Base-by-base conservation (phyloP, 2,329 filamentous ascomycete genomes). In the Pseudocercospora cruenta region DNA sequence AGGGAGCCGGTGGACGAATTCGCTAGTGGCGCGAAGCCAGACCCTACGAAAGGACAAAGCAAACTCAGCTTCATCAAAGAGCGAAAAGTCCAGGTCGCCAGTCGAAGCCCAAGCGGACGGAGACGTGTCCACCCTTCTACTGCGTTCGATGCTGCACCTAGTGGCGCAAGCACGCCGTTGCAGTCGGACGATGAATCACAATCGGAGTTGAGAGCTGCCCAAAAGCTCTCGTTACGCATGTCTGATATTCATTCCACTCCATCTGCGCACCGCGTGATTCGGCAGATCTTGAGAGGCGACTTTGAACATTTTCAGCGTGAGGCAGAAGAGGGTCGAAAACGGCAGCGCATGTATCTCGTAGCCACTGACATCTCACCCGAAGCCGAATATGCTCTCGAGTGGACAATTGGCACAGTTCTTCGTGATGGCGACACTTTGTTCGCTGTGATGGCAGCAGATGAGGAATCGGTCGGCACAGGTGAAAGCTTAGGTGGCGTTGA, bases 301-400 rank as follows among this genome's bases (percentile, higher is more conserved):
- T 97, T 92, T 76, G 81, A 82, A 58, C 86, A 88, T 71, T 90
- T 96, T 70, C 89, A 91, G 51, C 86, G 90, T 70, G 89, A 94
- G 74, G 91, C 91, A 0, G 89, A 94, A 64, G 90, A 92, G 12
- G 92, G 93, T 60, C 85, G 92, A 58, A 88, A 91, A 58, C 88
- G 91, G 61, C 87, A 94, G 67, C 87, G 95, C 61, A 96, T 95
- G 74, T 99, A 98, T 76, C 82, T 99, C 16, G 93, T 97, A n/a
- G 94, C 95, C 2, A 97, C 93, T 0, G 95, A 99, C 78, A 82
- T 98, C 3, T 97, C 94, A 72, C 92, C 95, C 43, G 95, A 99
- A 80, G 94, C 94, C 4, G 92, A 92, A 6, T 96, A 98, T 78
- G 95, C 95, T 1, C 84, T 99, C 33, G 95, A 99, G 78, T 99